Evolutionary conservation across 176 grass and related monocot species (phyloP), one percentile per base, ranked within the genome.

Genomic region (Hsuehochloa calcarea): DNA sequence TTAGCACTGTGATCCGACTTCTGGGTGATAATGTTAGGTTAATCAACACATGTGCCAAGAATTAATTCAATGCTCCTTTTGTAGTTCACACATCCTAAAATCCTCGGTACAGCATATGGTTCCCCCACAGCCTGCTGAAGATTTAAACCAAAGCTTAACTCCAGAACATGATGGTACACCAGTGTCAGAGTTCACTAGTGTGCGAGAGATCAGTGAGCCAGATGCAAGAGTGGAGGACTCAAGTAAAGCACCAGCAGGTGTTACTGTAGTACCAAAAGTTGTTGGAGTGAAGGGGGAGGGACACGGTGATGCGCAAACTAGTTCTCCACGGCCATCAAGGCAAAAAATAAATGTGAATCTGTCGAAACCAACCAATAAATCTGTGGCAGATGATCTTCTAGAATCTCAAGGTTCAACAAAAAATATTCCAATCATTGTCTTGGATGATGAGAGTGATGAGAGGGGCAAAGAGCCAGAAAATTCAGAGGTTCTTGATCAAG

Each of bases 321-420:
- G 47, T 75, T 71, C 43, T 29, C 37, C 52, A 23, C 49, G 69
- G 23, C 35, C 26, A 20, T 44, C 89, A 74, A 74, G 13, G 25
- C 44, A 60, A 68, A 58, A 79, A 63, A 9, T 85, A 47, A 67
- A 84, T 60, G 74, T 52, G 45, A 63, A 82, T 69, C 75, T 35
- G 67, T 41, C n/a, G 64, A 89, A 89, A 71, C 73, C 68, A 41
- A 31, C 44, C 5, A 60, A 31, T 44, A 62, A 66, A 69, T 74
- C 17, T 80, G 44, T 46, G 5, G 25, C 54, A 87, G 89, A 91
- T 74, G 85, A 89, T 78, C 37, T 85, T 85, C 68, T 87, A 75
- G 90, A 90, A 75, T 95, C 93, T 22, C 79, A 90, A 86, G 88
- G 75, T 76, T 92, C 82, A 62, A 81, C 90, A 55, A 89, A 76